Evolutionary conservation across 2,329 filamentous ascomycete genomes (phyloP), one percentile per base, ranked within the genome.

Genomic region (Fusarium penzigii): DNA sequence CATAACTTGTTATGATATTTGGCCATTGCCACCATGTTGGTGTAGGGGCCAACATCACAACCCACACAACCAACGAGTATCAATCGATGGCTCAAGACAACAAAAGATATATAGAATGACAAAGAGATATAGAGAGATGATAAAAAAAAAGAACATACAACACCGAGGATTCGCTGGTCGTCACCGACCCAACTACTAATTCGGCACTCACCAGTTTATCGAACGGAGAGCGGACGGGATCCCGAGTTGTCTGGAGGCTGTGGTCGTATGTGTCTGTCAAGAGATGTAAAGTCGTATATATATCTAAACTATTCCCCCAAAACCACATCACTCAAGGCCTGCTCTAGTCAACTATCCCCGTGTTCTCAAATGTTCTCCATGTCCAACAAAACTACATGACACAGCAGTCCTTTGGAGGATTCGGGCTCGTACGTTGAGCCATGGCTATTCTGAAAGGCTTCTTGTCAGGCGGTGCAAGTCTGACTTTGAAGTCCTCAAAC

Each of bases 381-480:
- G 16, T 12, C 6, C 12, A 40, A 5, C n/a, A 39, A 13, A 14
- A 13, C 10, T 49, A 59, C 51, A 58, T 54, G 5, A 59, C 54
- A 25, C 51, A 57, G 8, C 57, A 59, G 29, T 59, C 53, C 6
- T 60, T 54, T 6, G 44, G 38, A 8, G 57, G 39, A 7, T 39
- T 8, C 9, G n/a, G 16, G 29, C 46, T 44, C 38, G 60, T 29
- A 6, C 38, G 20, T 25, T 25, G 20, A 7, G 20, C 6, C 1
- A 41, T 32, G 16, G 50, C 48, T 1, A 58, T 13, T 1, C 57
- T 51, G 3, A 41, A 13, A 1, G 46, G 49, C 10, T 45, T 34
- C 0, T 53, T 12, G 32, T 36, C 14, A 16, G 36, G 49, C 1
- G 57, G 57, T 2, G 57, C 54, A 14, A 60, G 17, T 1, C 46